Evolutionary conservation across 1,139 yeast species (phyloP).

Genomic region (Meyerozyma guilliermondii): DNA sequence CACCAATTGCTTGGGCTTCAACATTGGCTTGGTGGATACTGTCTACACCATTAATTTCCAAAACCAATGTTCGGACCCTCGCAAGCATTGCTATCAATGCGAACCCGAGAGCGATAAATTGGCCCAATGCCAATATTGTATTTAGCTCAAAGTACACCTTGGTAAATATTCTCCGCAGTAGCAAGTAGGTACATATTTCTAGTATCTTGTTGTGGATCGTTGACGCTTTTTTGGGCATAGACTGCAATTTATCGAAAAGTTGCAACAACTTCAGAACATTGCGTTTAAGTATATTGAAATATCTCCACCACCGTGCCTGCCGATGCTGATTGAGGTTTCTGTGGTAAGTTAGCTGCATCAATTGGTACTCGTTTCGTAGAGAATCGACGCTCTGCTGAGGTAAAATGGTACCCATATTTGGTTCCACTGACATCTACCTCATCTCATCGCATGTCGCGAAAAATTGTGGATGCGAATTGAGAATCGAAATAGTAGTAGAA

Average conservation of each 20-base stretch:
- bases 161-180: constrained; percentile 34
- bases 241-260: constrained; percentile 5
- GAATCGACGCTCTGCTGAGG: not conserved
- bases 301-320: constrained; percentile 73
- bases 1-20: too few relatives aligned
- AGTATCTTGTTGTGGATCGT: constrained; percentile 12
- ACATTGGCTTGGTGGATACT: too few relatives aligned
- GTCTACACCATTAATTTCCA: constrained; percentile 17
- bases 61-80: constrained; percentile 33
- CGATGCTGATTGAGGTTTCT: constrained; percentile 75
- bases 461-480: not conserved
- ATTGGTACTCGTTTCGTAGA: constrained; percentile 40
- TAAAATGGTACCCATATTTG: not conserved
- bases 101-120: constrained; percentile 71
- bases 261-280: constrained; percentile 38
- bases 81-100: constrained; percentile 58
- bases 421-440: not conserved
- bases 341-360: constrained; percentile 61
- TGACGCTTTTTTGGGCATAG: not conserved
- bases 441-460: constrained; percentile 2
- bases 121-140: constrained; percentile 69
- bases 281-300: constrained; percentile 60
- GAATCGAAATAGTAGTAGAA: not conserved
- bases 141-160: constrained; percentile 59
- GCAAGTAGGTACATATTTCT: constrained; percentile 28